Evolutionary conservation across 768 basidiomycete genomes (phyloP), one percentile per base, ranked within the genome.

Genomic region (Naganishia friedmannii): DNA sequence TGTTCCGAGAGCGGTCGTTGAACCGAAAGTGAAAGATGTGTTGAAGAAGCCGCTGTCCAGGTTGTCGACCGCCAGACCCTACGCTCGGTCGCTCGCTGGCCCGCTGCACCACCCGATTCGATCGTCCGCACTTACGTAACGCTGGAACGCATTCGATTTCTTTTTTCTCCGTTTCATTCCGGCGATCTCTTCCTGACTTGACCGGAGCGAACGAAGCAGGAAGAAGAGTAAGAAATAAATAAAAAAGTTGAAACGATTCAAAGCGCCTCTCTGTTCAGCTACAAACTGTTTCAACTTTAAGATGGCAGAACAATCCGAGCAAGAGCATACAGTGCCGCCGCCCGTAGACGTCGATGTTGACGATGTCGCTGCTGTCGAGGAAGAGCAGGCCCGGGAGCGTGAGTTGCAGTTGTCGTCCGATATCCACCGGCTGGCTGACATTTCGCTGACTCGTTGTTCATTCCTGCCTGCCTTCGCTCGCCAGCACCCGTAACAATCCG

Each of bases 401-500:
- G n/a, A 51, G 48, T 23, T 4, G n/a, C 6, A 12, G 34, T 37
- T 12, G 34, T 37, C 34, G 34, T 37, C 34, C 48, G 6, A 26
- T n/a, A 7, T 26, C n/a, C 48, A 4, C 21, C 48, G 48, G 48
- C 48, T 23, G 48, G 65, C 65, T 66, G 46, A 66, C 56, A 12
- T 60, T 29, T 31, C 53, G 21, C 31, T 32, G 34, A 26, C 31
- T 58, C 21, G 19, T 57, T 45, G 12, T 53, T 13, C 26, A 7
- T 28, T 31, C 39, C 51, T 53, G 5, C 51, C n/a, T 37, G 21
- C 37, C 48, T 17, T n/a, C 17, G 32, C 29, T 28, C 26, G n/a
- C 42, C 46, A 79, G 78, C 76, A 39, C 76, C 75, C n/a, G 70
- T 80, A 4, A 76, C 73, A 15, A 70, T 80, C 34, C 75, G 72